phyloP scores from a whole-genome alignment of 108 stramenopile genomes.

The Nitzschia sp. region DNA sequence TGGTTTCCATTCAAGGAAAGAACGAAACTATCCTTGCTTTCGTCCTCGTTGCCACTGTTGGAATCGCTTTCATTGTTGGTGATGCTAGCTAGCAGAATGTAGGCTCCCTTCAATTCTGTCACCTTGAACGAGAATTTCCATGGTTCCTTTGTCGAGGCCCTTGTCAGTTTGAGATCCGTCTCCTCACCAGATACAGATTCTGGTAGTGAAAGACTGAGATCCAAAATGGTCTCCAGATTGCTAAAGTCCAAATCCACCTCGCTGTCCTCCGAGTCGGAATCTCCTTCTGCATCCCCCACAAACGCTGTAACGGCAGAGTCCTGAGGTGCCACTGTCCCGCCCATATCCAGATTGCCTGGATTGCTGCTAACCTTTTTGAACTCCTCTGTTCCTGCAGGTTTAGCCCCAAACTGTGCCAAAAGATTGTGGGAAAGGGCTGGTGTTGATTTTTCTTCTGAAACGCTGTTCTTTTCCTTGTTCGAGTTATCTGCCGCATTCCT shows the following conservation, averaged over 20 bases:
- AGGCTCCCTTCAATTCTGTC: background rate
- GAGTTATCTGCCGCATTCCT: background rate
- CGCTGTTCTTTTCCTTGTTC: slow-evolving; percentile 1
- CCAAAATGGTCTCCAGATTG: background rate
- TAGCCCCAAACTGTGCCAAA: slow-evolving; percentile 28
- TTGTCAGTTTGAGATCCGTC: background rate
- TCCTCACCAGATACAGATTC: background rate
- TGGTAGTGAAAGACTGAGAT: background rate
- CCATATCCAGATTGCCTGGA: slow-evolving; percentile 32
- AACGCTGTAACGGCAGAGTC: background rate
- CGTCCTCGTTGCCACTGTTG: no score
- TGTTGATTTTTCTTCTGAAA: no score
- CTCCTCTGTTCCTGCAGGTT: background rate
- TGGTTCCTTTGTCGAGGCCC: background rate
- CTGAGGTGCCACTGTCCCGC: slow-evolving; percentile 9
- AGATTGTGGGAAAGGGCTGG: slow-evolving; percentile 27
- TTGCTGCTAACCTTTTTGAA: background rate
- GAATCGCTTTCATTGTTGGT: background rate
- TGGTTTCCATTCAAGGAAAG: slow-evolving; percentile 27
- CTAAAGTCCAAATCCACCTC: background rate
- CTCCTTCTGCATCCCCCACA: background rate
- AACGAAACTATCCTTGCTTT: background rate
- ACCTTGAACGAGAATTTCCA: background rate
- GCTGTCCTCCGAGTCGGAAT: slow-evolving; percentile 14
- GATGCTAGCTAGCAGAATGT: background rate